Percentiles rank a stretch among this genome's conserved stretches.
phyloP scores from a whole-genome alignment of 768 basidiomycete genomes.

The Candolleomyces aberdarensis region DNA sequence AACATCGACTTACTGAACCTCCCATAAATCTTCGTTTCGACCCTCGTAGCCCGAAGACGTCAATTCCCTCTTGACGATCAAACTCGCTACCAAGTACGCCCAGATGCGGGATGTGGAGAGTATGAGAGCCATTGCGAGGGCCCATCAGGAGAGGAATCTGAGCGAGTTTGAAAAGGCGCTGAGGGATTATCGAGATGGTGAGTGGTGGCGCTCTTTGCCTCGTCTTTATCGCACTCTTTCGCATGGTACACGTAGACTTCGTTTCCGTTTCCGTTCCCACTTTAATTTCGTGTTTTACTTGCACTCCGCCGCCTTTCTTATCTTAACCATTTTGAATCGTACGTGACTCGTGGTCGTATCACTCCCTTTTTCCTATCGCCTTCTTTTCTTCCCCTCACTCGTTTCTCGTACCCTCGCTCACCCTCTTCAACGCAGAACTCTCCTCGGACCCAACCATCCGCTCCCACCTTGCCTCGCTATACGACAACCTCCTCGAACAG shows the following conservation, averaged over 20 bases:
- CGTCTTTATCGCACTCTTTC: too few relatives aligned
- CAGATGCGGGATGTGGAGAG: slow-evolving; percentile 88
- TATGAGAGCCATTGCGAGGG: slow-evolving; percentile 92
- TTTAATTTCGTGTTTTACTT: too few relatives aligned
- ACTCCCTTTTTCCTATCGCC: slow-evolving; percentile 15
- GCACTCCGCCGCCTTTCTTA: too few relatives aligned
- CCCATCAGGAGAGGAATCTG: slow-evolving; percentile 89
- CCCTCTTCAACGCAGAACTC: slow-evolving; percentile 54
- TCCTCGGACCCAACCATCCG: slow-evolving; percentile 95
- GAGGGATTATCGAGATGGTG: slow-evolving; percentile 80
- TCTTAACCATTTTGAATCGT: too few relatives aligned
- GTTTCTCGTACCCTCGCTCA: not conserved
- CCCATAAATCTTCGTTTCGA: not conserved
- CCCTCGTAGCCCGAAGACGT: slow-evolving; percentile 84
- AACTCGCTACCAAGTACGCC: slow-evolving; percentile 85
- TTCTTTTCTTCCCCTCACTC: not conserved
- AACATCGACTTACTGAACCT: not conserved
- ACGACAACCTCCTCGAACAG: slow-evolving; percentile 95
- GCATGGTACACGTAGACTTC: too few relatives aligned
- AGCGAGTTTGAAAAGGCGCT: slow-evolving; percentile 87
- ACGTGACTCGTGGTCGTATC: too few relatives aligned
- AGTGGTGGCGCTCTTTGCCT: too few relatives aligned
- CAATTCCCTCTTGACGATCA: slow-evolving; percentile 78
- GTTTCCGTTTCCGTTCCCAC: too few relatives aligned
- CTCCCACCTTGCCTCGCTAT: slow-evolving; percentile 88